Base-by-base conservation (phyloP, 371 early-diverging fungal genomes). In the Rhizomucor pusillus region DNA sequence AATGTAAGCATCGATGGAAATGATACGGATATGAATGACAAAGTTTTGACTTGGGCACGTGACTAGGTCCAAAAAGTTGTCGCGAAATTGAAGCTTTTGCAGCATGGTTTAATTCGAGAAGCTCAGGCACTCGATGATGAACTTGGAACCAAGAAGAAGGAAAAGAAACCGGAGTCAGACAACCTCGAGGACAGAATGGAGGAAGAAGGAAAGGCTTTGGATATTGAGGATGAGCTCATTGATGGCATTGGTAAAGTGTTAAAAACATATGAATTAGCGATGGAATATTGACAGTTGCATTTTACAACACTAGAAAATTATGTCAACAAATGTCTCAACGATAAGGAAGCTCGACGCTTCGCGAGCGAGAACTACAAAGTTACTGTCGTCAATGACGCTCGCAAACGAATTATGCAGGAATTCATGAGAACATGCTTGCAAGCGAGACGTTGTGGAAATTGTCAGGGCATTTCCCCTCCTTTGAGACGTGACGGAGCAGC, bases 401-500 rank as follows among this genome's bases (percentile, higher is more conserved):
- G 92, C 29, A 88, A 92, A 50, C 77, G 70, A 19, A 65, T 84
- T 20, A 94, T 95, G 71, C 78, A 86, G 24, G 86, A 86, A 2
- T 90, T 93, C 47, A 83, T 91, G 57, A 69, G 67, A 39, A 59
- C 72, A 4, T 85, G 84, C 62, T 59, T 80, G 43, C 65, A 66
- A 33, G 63, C 63, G 50, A 74, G 61, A 35, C 80, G 79, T 36
- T 97, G 98, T 69, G 81, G 79, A 45, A 89, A 93, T 77, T 97
- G 98, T 71, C 66, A 80, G 41, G 92, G 89, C n/a, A 78, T 84
- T 29, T 73, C 85, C 4, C 90, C 92, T 40, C 84, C 87, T 33
- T 80, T 94, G 56, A 84, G 95, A 23, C 90, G 87, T 56, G 95
- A 95, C 56, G 91, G 90, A 20, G 80, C 80, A 52, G 80, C 86